Percentiles rank a stretch among this genome's conserved stretches.
Conservation (phyloP, 2,329 filamentous ascomycete species). For the Pestalotiopsis sp. region DNA sequence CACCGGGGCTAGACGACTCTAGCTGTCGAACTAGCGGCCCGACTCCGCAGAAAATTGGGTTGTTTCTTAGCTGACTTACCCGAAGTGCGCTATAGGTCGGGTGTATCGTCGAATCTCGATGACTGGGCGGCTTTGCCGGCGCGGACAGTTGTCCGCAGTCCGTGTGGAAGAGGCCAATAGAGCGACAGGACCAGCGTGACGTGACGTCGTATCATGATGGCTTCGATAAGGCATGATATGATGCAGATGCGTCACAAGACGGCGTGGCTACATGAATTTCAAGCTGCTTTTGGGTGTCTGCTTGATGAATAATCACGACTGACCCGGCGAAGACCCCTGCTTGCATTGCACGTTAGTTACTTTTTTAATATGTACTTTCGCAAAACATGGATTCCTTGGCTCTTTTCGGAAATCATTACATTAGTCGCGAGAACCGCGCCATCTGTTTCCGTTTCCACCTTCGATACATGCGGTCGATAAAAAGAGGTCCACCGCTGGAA, state of each 20-base stretch:
- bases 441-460: background rate
- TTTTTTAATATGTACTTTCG: background rate
- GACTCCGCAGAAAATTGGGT: background rate
- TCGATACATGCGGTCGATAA: background rate
- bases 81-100: background rate
- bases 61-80: background rate
- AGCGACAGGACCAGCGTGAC: background rate
- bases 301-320: background rate
- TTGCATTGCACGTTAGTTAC: background rate
- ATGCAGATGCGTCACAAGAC: background rate
- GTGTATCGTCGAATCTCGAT: background rate
- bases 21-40: background rate
- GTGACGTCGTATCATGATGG: background rate
- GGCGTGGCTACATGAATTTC: background rate
- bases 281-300: background rate
- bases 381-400: background rate
- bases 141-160: background rate
- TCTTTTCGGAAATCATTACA: background rate
- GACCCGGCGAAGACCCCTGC: background rate
- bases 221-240: background rate
- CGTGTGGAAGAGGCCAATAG: background rate
- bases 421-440: background rate
- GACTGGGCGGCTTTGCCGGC: background rate
- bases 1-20: background rate
- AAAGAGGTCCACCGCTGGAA: background rate